Evolutionary conservation across 2,329 filamentous ascomycete species (phyloP).

Genomic region (Xylariales sp.): DNA sequence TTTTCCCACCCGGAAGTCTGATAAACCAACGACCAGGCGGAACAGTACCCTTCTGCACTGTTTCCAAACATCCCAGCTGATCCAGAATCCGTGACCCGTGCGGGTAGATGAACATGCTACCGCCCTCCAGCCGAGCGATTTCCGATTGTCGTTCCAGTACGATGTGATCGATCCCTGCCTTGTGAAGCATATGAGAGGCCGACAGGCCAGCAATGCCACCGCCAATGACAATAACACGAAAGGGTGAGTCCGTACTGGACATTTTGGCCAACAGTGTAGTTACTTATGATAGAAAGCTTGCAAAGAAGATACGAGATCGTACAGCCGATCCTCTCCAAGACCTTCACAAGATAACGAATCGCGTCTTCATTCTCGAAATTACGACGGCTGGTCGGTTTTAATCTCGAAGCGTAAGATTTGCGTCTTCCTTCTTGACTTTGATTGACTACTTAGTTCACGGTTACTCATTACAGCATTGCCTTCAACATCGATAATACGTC

Average conservation of each 20-base stretch:
- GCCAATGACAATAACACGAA: constrained; percentile 13
- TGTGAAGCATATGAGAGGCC: constrained; percentile 12
- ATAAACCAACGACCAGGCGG: background rate
- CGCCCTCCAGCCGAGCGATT: constrained; percentile 9
- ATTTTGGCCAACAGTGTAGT: background rate
- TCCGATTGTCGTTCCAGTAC: constrained; percentile 10
- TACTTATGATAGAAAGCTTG: background rate
- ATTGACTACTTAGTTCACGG: background rate
- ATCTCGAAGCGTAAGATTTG: background rate
- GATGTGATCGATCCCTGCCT: constrained; percentile 13
- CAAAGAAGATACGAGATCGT: background rate
- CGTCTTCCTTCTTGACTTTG: background rate
- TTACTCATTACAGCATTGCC: background rate
- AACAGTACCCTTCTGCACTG: background rate
- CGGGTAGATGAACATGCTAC: constrained; percentile 11
- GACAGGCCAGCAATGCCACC: constrained; percentile 11
- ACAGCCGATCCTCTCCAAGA: background rate
- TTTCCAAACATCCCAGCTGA: constrained; percentile 7
- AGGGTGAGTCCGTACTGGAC: background rate
- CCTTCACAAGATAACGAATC: background rate
- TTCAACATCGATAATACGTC: background rate
- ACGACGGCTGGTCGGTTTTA: background rate
- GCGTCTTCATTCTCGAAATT: background rate
- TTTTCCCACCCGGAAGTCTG: background rate
- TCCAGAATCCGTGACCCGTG: constrained; percentile 10